Conservation (phyloP, 176 grass and related monocot species). For the Triticum turgidum region DNA sequence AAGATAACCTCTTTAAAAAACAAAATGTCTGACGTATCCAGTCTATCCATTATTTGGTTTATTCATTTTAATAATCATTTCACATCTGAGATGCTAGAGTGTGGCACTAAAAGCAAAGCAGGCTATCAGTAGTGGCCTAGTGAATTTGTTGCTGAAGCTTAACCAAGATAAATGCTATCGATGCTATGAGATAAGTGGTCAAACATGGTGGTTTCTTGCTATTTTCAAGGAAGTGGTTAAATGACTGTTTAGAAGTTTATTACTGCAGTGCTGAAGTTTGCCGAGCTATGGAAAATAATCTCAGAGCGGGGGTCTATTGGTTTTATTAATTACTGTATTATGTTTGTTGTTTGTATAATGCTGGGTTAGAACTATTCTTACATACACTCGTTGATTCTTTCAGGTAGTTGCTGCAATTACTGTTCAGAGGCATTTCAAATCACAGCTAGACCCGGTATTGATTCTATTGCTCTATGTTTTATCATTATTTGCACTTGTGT, state of each 20-base stretch:
- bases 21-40: not conserved
- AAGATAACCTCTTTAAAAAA: not conserved
- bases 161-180: not conserved
- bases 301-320: not conserved
- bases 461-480: constrained; percentile 34
- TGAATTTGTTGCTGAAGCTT: not conserved
- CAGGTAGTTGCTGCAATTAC: constrained; percentile 78
- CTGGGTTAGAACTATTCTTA: constrained; percentile 12
- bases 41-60: constrained; percentile 8
- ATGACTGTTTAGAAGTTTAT: not conserved
- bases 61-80: constrained; percentile 11
- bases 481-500: not conserved
- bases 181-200: not conserved
- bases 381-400: constrained; percentile 23
- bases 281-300: not conserved
- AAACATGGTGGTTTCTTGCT: not conserved
- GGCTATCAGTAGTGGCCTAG: not conserved
- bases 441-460: constrained; percentile 76
- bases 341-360: constrained; percentile 26
- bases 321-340: not conserved
- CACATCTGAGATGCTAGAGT: not conserved
- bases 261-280: not conserved
- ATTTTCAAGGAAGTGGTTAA: constrained; percentile 21
- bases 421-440: constrained; percentile 78
- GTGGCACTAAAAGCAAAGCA: not conserved